Conservation (phyloP, 768 basidiomycete species). For the Boletellus sp. region DNA sequence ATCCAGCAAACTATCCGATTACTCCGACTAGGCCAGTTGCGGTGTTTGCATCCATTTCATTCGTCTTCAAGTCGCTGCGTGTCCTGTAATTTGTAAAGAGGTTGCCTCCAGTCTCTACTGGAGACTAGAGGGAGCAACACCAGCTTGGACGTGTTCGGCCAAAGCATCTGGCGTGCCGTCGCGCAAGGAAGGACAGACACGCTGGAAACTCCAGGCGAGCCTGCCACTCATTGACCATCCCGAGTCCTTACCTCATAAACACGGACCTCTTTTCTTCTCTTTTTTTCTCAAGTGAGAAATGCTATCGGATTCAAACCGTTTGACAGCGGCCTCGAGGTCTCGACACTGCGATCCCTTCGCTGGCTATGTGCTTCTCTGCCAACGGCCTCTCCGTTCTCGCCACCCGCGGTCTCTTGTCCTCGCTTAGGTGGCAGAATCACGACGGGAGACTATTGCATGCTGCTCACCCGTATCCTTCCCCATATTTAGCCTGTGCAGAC, state of each 20-base stretch:
- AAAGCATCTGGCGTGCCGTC: neutral
- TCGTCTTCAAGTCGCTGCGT: neutral
- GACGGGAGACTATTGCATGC: too few species aligned
- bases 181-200: neutral
- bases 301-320: neutral
- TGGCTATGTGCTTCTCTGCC: neutral
- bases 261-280: neutral
- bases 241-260: neutral
- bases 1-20: too few species aligned
- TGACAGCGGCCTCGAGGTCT: neutral
- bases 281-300: neutral
- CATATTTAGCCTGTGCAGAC: neutral
- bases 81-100: too few species aligned
- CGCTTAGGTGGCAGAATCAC: neutral
- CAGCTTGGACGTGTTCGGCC: too few species aligned
- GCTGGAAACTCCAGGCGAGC: constrained; percentile 6
- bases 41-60: neutral
- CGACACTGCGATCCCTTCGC: too few species aligned
- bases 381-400: constrained; percentile 10
- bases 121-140: neutral
- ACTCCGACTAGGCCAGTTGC: neutral
- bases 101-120: constrained; percentile 4
- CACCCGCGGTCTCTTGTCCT: neutral
- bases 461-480: neutral
- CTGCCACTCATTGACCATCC: neutral